Evolutionary conservation across 352 stramenopile species (phyloP).

Genomic region (Pythium rishiriense): DNA sequence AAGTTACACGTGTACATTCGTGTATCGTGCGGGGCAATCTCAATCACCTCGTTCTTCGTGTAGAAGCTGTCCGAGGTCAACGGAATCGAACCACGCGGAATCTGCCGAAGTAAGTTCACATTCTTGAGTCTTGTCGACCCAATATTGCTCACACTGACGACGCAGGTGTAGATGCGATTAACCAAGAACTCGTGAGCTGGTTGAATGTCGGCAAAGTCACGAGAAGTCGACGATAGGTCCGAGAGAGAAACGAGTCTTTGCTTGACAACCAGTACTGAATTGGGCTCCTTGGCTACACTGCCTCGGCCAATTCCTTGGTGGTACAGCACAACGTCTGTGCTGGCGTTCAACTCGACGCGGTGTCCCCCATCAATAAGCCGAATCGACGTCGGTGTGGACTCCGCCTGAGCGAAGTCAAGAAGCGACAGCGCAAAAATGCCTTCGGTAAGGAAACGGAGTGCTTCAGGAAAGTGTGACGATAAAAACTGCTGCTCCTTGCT

Average conservation of each 20-base stretch:
- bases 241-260: conserved; percentile 36
- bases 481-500: conserved; percentile 36
- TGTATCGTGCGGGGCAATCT: conserved; percentile 42
- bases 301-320: conserved; percentile 46
- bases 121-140: conserved; percentile 27
- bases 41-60: conserved; percentile 45
- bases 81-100: conserved; percentile 57
- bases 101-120: conserved; percentile 64
- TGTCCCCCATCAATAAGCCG: conserved; percentile 17
- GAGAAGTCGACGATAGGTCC: not conserved
- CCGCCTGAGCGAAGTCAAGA: conserved; percentile 37
- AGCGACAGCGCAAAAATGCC: conserved; percentile 57
- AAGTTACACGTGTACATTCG: conserved; percentile 45
- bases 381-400: conserved; percentile 23
- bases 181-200: conserved; percentile 44
- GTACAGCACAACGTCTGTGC: conserved; percentile 41
- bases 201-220: conserved; percentile 19
- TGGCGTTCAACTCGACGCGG: conserved; percentile 12
- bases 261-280: conserved; percentile 52
- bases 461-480: conserved; percentile 58
- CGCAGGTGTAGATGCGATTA: conserved; percentile 46
- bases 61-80: conserved; percentile 42
- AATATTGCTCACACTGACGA: conserved; percentile 67
- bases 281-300: conserved; percentile 23
- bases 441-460: conserved; percentile 44